These are phyloP conservation scores for Prototheca cutis DNA, from an alignment of 163 green algal genomes.

Conservation along the genomic window DNA sequence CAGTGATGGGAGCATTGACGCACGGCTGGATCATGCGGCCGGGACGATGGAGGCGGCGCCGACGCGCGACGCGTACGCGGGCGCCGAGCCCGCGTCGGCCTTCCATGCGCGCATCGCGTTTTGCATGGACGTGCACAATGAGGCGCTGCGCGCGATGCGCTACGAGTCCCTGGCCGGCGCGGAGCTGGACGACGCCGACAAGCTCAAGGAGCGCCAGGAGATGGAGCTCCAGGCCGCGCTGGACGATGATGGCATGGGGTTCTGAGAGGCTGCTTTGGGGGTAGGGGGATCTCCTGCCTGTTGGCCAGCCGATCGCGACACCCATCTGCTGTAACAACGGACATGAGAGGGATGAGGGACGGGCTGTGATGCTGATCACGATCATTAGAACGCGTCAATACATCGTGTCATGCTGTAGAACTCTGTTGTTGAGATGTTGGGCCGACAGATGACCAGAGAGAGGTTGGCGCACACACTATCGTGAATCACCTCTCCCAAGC, in stretches of 20 bases:
- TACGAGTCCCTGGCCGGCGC: conserved; percentile 11
- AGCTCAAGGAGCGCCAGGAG: conserved; percentile 23
- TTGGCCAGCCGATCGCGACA: no score
- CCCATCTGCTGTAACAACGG: no score
- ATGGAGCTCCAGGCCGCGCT: conserved; percentile 29
- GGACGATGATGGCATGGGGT: conserved; percentile 21
- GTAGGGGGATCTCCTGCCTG: no score
- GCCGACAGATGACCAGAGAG: no score
- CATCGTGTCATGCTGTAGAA: no score
- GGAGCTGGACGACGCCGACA: conserved; percentile 23
- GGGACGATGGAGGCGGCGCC: conserved; percentile 52
- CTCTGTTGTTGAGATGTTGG: no score
- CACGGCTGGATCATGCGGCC: conserved; percentile 57
- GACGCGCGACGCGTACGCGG: conserved; percentile 65
- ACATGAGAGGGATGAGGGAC: no score
- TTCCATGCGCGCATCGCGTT: conserved; percentile 97
- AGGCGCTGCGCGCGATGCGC: conserved; percentile 44
- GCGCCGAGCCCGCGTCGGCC: conserved; percentile 61
- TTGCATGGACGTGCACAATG: conserved; percentile 96
- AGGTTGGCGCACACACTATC: no score
- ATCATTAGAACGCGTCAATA: no score
- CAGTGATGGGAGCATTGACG: conserved; percentile 86
- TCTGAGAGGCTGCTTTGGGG: neutral
- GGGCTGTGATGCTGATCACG: no score
- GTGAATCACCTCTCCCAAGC: no score